These are phyloP conservation scores for Cordyceps farinosa DNA, from an alignment of 2,329 filamentous ascomycete species.

Conservation along the genomic window DNA sequence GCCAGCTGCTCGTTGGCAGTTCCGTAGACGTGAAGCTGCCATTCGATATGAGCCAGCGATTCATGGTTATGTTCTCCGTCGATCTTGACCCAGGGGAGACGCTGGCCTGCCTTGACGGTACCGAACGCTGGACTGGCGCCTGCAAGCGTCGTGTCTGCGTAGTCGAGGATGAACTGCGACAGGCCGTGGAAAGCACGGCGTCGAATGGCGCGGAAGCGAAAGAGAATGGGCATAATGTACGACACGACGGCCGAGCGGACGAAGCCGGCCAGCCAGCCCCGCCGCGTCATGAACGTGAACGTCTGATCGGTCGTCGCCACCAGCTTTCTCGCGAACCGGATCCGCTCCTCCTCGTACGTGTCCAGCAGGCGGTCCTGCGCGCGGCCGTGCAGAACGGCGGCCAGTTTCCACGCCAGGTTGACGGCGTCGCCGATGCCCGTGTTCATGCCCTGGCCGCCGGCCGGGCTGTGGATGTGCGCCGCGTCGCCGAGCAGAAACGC, in stretches of 20 bases:
- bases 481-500: slow-evolving; percentile 35
- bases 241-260: neutral
- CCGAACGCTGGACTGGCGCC: neutral
- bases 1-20: neutral
- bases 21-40: slow-evolving; percentile 17
- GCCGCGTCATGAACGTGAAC: slow-evolving; percentile 1
- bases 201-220: neutral
- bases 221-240: neutral
- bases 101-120: neutral
- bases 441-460: slow-evolving; percentile 37
- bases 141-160: slow-evolving; percentile 1
- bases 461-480: slow-evolving; percentile 34
- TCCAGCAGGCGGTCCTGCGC: slow-evolving; percentile 20
- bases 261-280: neutral
- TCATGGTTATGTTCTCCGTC: neutral
- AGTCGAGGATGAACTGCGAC: slow-evolving; percentile 9
- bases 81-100: slow-evolving; percentile 9
- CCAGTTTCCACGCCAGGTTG: slow-evolving; percentile 36
- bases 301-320: slow-evolving; percentile 6
- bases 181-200: neutral
- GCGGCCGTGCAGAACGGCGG: slow-evolving; percentile 23
- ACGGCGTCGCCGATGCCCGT: slow-evolving; percentile 34
- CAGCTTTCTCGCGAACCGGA: slow-evolving; percentile 2
- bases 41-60: slow-evolving; percentile 9
- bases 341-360: slow-evolving; percentile 27